phyloP scores from a whole-genome alignment of 108 stramenopile species.

The Epithemia pelagica region DNA sequence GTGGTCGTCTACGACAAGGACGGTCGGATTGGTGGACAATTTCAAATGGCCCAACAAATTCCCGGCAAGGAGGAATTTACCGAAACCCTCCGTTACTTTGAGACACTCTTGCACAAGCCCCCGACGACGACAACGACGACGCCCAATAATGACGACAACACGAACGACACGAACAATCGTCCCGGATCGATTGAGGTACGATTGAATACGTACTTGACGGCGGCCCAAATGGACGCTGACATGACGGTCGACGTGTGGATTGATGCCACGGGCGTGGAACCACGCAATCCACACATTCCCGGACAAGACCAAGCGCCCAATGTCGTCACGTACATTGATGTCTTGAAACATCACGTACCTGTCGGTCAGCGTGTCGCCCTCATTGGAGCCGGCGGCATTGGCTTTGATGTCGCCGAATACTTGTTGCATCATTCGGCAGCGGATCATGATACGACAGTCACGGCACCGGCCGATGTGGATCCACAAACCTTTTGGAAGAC shows the following conservation, averaged over 20 bases:
- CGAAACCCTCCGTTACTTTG: conserved; percentile 94
- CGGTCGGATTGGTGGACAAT: conserved; percentile 87
- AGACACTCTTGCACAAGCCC: conserved; percentile 39
- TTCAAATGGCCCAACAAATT: conserved; percentile 95
- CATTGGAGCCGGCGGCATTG: conserved; percentile 98
- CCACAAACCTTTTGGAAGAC: conserved; percentile 78
- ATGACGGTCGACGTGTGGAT: conserved; percentile 78
- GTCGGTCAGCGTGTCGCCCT: conserved; percentile 89
- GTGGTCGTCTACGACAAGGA: conserved; percentile 87
- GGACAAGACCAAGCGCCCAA: conserved; percentile 82
- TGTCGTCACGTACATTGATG: conserved; percentile 93
- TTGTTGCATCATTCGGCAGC: conserved; percentile 59
- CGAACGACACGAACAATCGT: conserved; percentile 5
- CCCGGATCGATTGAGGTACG: conserved; percentile 23
- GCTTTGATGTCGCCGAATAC: conserved; percentile 96
- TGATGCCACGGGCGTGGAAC: conserved; percentile 90
- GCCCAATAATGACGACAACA: conserved; percentile 17
- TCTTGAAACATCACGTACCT: conserved; percentile 63
- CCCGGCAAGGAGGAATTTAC: conserved; percentile 98
- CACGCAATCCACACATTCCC: conserved; percentile 78
- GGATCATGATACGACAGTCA: conserved; percentile 33
- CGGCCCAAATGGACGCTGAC: conserved; percentile 45
- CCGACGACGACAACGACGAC: conserved; percentile 5
- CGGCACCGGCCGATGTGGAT: conserved; percentile 44
- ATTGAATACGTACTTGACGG: conserved; percentile 41